Evolutionary conservation across 306 rosid species (phyloP), one percentile per base, ranked within the genome.

Genomic region (Phaseolus lunatus): DNA sequence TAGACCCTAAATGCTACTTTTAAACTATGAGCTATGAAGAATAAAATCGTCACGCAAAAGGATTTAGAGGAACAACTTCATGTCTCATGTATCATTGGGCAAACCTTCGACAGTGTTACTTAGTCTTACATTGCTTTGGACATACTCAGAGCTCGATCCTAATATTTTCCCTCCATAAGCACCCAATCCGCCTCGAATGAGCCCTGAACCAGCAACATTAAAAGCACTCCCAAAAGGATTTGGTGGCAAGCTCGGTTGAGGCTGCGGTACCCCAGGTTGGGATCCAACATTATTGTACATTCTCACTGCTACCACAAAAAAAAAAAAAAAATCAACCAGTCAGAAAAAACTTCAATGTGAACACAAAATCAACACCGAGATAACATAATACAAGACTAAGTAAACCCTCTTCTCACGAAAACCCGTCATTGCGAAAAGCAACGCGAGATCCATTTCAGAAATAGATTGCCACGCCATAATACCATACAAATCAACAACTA

Each of bases 61-160:
- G 12, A 12, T 50, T 37, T 16, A 43, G 22, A 65, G 16, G 11
- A 50, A 49, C 33, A 39, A 41, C 23, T 50, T 49, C 39, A 63
- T 45, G 72, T 50, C 49, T 6, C 47, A 12, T 19, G 43, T 20
- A 76, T 47, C 65, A 48, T 49, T 37, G 44, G 24, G 48, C 3
- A 5, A 53, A 52, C 15, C 33, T 13, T 13, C 48, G 22, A 27
- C 22, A 67, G 48, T 76, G 50, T 70, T 5, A 85, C 88, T 87
- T 87, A 88, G 91, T 18, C 97, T 90, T 90, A 92, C 99, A 78
- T 95, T 95, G 97, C 99, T 92, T 86, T 95, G 99, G 73, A 95
- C 97, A 83, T 95, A 95, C 81, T 95, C 99, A 39, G 97, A 92
- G 82, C 99, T 86, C 0, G 99, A 95, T 67, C 99, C 99, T 35